Evolutionary conservation across 257 asterid genomes (phyloP), one percentile per base, ranked within the genome.

Genomic region (Coffea canephora): DNA sequence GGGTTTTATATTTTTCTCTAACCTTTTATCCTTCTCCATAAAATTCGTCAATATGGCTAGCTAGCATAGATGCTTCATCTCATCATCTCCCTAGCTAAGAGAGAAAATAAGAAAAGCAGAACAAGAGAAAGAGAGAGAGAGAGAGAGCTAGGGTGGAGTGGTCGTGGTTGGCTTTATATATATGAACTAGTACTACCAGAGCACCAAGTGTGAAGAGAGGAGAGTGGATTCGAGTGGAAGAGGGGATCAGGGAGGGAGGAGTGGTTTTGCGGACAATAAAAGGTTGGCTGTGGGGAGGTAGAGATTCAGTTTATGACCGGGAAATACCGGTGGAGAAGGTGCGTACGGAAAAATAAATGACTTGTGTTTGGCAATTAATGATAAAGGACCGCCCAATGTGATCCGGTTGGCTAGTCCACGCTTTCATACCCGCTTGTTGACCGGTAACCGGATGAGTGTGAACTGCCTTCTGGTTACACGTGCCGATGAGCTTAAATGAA

Each of bases 361-460:
- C 25, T 77, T 31, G 34, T 36, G 87, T 77, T 81, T 27, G 81
- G 88, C 86, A 88, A 81, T 88, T 18, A 86, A 88, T 89, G 84
- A 71, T 18, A 14, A 59, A 57, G 11, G 81, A 79, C 91, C 89
- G 86, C 81, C 74, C 80, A 45, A 27, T 54, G 74, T 69, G 84
- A 77, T 52, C 83, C 80, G 85, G 72, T 34, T 43, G 55, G 57
- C 50, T 76, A 71, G 87, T 82, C 84, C 65, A 34, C 81, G 61
- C 68, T 86, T 88, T 83, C 90, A 78, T 83, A 82, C 93, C 48
- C 55, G 18, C 25, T 25, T 25, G 76, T 86, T 88, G 89, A 91
- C 94, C 88, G 91, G 89, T 21, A 85, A 90, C 92, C 85, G 89
- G 92, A 59, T 78, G 2, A 3, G 89, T 89, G 90, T 84, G 91